Base-by-base conservation (phyloP, 768 basidiomycete species). In the Lentinula edodes region DNA sequence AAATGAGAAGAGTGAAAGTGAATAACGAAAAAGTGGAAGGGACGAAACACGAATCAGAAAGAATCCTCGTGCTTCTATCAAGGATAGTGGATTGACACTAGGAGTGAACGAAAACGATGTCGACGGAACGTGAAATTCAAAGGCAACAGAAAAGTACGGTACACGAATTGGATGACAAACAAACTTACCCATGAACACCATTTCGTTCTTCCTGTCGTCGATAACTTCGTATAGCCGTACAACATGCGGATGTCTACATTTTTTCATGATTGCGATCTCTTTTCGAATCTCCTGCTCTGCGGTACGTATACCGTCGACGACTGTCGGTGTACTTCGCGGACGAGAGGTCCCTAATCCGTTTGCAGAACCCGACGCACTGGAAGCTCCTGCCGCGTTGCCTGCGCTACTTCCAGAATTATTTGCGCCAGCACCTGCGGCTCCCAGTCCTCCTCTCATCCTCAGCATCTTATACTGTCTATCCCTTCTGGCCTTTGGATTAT, bases 201-300 rank as follows among this genome's bases (percentile, higher is more conserved):
- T 91, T 67, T 91, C 89, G 54, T 84, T 84, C 65, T 89, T 82
- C 46, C 87, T 84, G 74, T 98, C 97, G 73, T 98, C 95, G 63
- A 99, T 95, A 70, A 98, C 94, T 73, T 98, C 95, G 66, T 87
- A 86, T 61, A 99, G 81, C 64, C 89, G 81, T 10, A 98, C 94
- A 62, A 97, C 87, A 71, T 97, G 88, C 0, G 90, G 88, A 69
- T 97, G 94, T 52, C 87, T 78, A 68, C 92, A 89, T 71, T 97
- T 95, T 79, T 98, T 98, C 93, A 99, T 97, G 73, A 98, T 95
- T 2, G 97, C 97, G 62, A 98, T 95, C 76, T 98, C 96, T 73
- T 88, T 89, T 66, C 86, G 82, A 64, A 97, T 93, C 76, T 93
- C 93, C 64, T 85, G 81, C 70, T 93, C 93, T 35, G 86, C 85